These are phyloP conservation scores for Entomophthora muscae DNA, from an alignment of 371 early-diverging fungal species.

Conservation along the genomic window DNA sequence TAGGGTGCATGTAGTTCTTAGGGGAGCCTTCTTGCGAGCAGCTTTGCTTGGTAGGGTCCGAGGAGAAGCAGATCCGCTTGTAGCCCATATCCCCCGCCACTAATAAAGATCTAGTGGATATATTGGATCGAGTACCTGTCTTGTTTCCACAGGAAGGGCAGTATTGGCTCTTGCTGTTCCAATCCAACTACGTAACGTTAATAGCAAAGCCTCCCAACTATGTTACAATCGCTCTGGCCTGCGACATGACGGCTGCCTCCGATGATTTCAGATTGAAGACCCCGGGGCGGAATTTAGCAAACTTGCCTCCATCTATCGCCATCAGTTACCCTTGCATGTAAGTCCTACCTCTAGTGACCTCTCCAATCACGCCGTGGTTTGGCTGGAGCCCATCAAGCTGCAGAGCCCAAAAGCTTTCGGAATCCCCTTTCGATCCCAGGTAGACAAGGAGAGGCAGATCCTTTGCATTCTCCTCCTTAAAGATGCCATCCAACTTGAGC, in stretches of 20 bases:
- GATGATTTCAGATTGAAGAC: constrained; percentile 20
- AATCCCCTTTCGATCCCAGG: no score
- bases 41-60: no score
- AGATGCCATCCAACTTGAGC: no score
- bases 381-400: no score
- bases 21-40: constrained; percentile 16
- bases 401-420: no score
- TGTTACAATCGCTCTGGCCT: constrained; percentile 31
- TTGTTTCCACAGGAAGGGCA: constrained; percentile 52
- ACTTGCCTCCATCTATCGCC: constrained; percentile 10
- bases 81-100: constrained; percentile 36
- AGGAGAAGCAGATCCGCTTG: constrained; percentile 38
- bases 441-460: no score
- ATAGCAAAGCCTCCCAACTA: not conserved
- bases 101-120: not conserved
- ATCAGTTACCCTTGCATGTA: no score
- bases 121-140: constrained; percentile 15
- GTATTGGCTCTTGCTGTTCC: constrained; percentile 47
- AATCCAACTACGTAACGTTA: constrained; percentile 26
- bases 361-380: no score
- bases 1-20: constrained; percentile 59
- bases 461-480: no score
- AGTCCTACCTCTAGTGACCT: no score
- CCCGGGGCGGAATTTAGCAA: constrained; percentile 22
- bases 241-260: constrained; percentile 29